Evolutionary conservation across 768 basidiomycete species (phyloP), one percentile per base, ranked within the genome.

Genomic region (Hericium alpestre): DNA sequence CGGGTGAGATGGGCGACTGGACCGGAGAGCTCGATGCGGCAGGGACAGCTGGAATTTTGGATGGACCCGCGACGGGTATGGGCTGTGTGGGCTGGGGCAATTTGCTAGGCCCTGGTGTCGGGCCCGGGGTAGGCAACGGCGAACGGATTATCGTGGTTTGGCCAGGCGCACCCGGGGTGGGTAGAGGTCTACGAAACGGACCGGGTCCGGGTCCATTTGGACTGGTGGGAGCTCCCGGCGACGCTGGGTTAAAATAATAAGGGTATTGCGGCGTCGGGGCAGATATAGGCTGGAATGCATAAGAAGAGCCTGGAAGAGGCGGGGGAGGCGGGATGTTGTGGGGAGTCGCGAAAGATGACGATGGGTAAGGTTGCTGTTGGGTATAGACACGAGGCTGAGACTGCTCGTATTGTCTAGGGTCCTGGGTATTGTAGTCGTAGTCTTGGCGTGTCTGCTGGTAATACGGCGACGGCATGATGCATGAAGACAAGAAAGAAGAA

Each of bases 191-290:
- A 39, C 62, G 55, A 27, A 56, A 58, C 22, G 57, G 38, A 20
- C 53, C 56, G 53, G 57, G 38, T 16, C 53, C 56, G 53, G 39
- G 55, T 38, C 18, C 46, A n/a, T 46, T 54, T 13, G 61, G 61
- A 41, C 60, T 63, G 3, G 56, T 62, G n/a, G 61, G 55, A 22
- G 59, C 54, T 2, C 56, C 3, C 37, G 18, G 40, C 23, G 13
- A 55, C 8, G 40, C 41, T 12, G 60, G 60, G 16, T 27, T 47
- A 40, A 51, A 56, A 22, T 58, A 59, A 15, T 60, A 56, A n/a
- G 54, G 54, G 56, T 63, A 63, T 38, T 63, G 61, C 20, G 61
- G 61, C 47, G 60, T 63, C 16, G 61, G 61, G 11, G 61, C 61
- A 15, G 61, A 38, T 39, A 63, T 58, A 27, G 56, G 56, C 27